These are phyloP conservation scores for Botrytis elliptica DNA, from an alignment of 2,329 filamentous ascomycete genomes.

Conservation along the genomic window DNA sequence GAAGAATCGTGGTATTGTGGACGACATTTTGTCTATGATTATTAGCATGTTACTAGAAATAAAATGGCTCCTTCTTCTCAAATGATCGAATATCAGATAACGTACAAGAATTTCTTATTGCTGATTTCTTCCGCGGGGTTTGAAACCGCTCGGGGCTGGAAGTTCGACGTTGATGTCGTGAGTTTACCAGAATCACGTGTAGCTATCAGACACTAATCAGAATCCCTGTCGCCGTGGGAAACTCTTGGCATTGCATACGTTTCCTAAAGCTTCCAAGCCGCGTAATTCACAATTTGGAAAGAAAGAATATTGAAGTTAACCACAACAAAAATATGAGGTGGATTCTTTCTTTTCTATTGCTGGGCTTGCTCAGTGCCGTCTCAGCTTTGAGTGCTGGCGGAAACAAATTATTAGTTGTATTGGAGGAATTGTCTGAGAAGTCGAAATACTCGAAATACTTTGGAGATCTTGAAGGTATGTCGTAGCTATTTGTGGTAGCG, in stretches of 20 bases:
- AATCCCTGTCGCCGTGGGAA: constrained; percentile 22
- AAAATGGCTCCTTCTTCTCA: neutral
- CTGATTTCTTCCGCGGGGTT: constrained; percentile 5
- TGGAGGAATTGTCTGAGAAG: constrained; percentile 81
- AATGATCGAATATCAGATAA: neutral
- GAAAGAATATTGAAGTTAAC: constrained; percentile 26
- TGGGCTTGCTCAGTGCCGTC: constrained; percentile 64
- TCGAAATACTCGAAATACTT: constrained; percentile 80
- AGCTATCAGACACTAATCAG: constrained; percentile 20
- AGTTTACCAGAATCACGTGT: constrained; percentile 27
- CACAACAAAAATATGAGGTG: constrained; percentile 62
- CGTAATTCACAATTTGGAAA: constrained; percentile 24
- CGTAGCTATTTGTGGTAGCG: constrained; percentile 34
- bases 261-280: constrained; percentile 39
- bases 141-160: constrained; percentile 8
- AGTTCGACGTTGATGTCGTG: constrained; percentile 26
- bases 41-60: constrained; percentile 20
- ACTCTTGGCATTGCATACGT: constrained; percentile 40
- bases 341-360: constrained; percentile 66
- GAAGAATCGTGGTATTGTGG: constrained; percentile 74
- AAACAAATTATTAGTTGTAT: constrained; percentile 76
- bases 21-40: constrained; percentile 54
- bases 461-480: constrained; percentile 66
- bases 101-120: constrained; percentile 4
- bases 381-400: constrained; percentile 78